These are phyloP conservation scores for Penicillium sp. DNA, from an alignment of 2,329 filamentous ascomycete genomes.

Conservation along the genomic window DNA sequence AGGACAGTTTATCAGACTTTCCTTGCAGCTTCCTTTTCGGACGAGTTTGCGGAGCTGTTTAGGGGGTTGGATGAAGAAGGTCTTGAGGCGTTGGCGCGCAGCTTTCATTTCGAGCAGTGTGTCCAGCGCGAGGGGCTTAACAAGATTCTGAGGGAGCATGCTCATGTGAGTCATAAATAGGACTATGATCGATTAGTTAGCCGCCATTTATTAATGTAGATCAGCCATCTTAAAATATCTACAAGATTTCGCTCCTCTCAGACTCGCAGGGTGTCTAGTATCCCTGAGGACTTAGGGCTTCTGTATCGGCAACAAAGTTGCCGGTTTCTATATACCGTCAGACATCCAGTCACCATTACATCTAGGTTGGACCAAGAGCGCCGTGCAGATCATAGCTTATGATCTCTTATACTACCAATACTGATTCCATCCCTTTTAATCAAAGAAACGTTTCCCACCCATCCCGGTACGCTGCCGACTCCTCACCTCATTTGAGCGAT, in stretches of 20 bases:
- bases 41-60: constrained; percentile 63
- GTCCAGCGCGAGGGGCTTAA: constrained; percentile 46
- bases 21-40: constrained; percentile 54
- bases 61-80: constrained; percentile 42
- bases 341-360: too few species aligned
- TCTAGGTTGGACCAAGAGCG: too few species aligned
- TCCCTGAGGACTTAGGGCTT: background rate
- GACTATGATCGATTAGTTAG: background rate
- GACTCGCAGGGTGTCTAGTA: background rate
- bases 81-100: constrained; percentile 30
- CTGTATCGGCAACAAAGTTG: background rate
- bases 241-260: background rate
- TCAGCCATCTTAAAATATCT: constrained; percentile 37
- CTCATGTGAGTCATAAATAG: constrained; percentile 24
- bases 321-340: too few species aligned
- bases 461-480: too few species aligned
- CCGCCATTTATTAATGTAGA: constrained; percentile 53
- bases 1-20: constrained; percentile 49
- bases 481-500: too few species aligned
- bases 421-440: too few species aligned
- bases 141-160: constrained; percentile 54
- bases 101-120: constrained; percentile 57
- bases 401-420: too few species aligned
- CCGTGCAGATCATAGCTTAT: too few species aligned
- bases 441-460: too few species aligned